Evolutionary conservation across 495 filamentous ascomycete species (phyloP).

Genomic region (Tuber aestivum): DNA sequence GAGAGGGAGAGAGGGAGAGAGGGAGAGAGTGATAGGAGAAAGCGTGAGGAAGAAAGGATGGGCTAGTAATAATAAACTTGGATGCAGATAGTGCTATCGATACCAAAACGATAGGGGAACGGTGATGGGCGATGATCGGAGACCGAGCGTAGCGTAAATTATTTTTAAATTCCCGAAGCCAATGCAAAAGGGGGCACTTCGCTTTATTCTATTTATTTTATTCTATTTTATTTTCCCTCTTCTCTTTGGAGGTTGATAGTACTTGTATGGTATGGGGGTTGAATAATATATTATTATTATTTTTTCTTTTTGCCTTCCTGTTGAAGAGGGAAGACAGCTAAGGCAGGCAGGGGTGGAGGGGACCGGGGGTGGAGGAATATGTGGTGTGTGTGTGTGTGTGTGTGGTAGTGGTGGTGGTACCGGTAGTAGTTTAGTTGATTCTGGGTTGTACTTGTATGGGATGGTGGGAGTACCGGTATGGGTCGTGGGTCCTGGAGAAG

Average conservation of each 20-base stretch:
- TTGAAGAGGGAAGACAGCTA: background rate
- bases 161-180: slow-evolving; percentile 5
- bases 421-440: background rate
- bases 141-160: slow-evolving; percentile 28
- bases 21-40: slow-evolving; percentile 25
- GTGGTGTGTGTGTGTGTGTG: background rate
- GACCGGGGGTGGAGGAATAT: background rate
- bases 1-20: slow-evolving; percentile 28
- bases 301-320: slow-evolving; percentile 15
- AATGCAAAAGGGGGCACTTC: background rate
- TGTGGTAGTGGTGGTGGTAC: background rate
- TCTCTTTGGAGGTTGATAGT: background rate
- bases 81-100: slow-evolving; percentile 32
- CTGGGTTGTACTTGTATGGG: background rate
- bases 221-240: background rate
- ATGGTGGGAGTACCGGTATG: background rate
- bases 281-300: slow-evolving; percentile 30
- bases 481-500: background rate
- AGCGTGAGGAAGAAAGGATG: slow-evolving; percentile 22
- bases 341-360: background rate
- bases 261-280: background rate
- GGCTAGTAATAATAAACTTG: slow-evolving; percentile 23
- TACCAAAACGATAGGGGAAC: slow-evolving; percentile 28
- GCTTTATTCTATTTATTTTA: background rate
- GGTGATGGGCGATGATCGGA: slow-evolving; percentile 38